Evolutionary conservation across 306 rosid species (phyloP), one percentile per base, ranked within the genome.

Genomic region (Medicago truncatula): DNA sequence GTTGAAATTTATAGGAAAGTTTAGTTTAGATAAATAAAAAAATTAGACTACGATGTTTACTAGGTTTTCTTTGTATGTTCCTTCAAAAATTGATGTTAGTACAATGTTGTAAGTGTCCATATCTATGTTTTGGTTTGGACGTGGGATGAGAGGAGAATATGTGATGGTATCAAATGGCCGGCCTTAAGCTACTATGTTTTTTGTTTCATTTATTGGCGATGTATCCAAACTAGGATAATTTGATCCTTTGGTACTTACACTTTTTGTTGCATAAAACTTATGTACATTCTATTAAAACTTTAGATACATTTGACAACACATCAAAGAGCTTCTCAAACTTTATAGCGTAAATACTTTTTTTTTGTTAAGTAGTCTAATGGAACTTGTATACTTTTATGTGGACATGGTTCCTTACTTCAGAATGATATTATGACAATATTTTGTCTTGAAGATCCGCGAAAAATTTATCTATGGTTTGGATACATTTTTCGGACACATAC

Each of bases 1-100:
- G 40, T 25, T 73, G 43, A 28, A 66, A 73, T 82, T 82, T 82
- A 82, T 82, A 82, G 66, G 17, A n/a, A 2, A 20, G 16, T 4
- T 46, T 15, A 21, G 57, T 71, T 40, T 18, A 52, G 6, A 39
- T 49, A 34, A 5, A 1, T 63, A 70, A 53, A 23, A 12, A 43
- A 36, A 59, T 6, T 58, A 57, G 41, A 38, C 9, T 40, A 40
- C 69, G 28, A 12, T 50, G 16, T 31, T 58, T 50, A 67, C 56
- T 28, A 52, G 65, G 57, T 67, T 41, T 60, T 72, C 43, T 59
- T 61, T 54, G 73, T 46, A 21, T 70, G 9, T 31, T 54, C 69
- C 71, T 58, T 69, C 71, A 57, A 43, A 43, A 76, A 67, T 67
- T 67, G 46, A 71, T 52, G 71, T 64, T 63, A 6, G 31, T 53